These are phyloP conservation scores for Aspergillus baeticus DNA, from an alignment of 495 filamentous ascomycete species.

Conservation along the genomic window DNA sequence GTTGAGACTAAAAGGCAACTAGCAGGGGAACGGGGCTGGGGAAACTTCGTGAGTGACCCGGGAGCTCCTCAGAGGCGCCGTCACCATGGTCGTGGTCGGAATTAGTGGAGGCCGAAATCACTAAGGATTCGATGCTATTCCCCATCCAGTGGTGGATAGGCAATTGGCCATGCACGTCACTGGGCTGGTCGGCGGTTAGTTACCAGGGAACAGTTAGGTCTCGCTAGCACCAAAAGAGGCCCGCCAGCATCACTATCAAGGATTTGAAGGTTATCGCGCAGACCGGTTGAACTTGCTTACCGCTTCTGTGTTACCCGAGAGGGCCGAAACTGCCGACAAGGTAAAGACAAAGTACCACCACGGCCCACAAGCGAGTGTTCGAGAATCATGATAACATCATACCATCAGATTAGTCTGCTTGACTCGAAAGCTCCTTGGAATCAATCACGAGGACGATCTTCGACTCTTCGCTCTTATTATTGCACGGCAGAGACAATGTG, in stretches of 20 bases:
- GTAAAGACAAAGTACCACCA: neutral
- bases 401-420: neutral
- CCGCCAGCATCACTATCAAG: neutral
- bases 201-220: neutral
- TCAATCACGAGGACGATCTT: conserved; percentile 4
- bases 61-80: conserved; percentile 17
- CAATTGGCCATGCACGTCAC: conserved; percentile 10
- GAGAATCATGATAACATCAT: conserved; percentile 10
- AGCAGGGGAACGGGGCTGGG: conserved; percentile 19
- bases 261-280: neutral
- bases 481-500: neutral
- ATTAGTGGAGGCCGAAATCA: conserved; percentile 19
- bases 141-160: conserved; percentile 1
- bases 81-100: conserved; percentile 20
- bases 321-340: conserved; percentile 2
- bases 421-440: neutral
- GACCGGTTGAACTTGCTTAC: neutral
- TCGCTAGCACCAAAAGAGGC: neutral
- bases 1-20: conserved; percentile 18
- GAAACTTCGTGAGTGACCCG: conserved; percentile 19
- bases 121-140: conserved; percentile 14
- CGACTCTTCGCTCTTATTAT: neutral
- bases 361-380: neutral
- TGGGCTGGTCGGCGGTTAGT: conserved; percentile 2
- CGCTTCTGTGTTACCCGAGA: conserved; percentile 5